Evolutionary conservation across 1,284 basidiomycete species (phyloP).

Genomic region (Fomes fomentarius): DNA sequence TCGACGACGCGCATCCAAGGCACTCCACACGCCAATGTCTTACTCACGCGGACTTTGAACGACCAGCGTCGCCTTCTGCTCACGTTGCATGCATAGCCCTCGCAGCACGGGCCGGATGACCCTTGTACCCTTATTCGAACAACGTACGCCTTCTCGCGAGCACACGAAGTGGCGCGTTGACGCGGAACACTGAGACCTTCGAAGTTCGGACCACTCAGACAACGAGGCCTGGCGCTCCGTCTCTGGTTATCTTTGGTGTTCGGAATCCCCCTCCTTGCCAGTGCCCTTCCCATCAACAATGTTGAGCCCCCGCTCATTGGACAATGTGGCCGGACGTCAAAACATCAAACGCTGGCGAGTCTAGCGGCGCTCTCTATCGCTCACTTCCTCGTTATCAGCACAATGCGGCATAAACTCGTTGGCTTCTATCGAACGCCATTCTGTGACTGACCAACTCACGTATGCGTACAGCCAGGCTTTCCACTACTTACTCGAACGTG

Average conservation of each 20-base stretch:
- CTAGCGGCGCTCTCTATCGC: no score
- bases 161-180: constrained; percentile 6
- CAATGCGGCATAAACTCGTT: not conserved
- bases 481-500: not conserved
- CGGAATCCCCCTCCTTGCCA: not conserved
- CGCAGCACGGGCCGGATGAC: no score
- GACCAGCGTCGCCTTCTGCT: not conserved
- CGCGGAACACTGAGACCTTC: no score
- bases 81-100: no score
- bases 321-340: no score
- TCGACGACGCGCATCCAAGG: constrained; percentile 2
- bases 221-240: constrained; percentile 10
- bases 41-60: not conserved
- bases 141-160: not conserved
- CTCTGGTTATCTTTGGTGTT: not conserved
- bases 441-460: no score
- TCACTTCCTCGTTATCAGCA: constrained; percentile 2
- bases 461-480: not conserved
- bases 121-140: not conserved
- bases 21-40: not conserved
- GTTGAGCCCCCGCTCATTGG: not conserved
- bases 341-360: no score
- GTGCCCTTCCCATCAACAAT: not conserved
- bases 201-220: no score
- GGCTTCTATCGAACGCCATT: constrained; percentile 14